These are phyloP conservation scores for Apiosordaria backusii DNA, from an alignment of 495 filamentous ascomycete genomes.

Conservation along the genomic window DNA sequence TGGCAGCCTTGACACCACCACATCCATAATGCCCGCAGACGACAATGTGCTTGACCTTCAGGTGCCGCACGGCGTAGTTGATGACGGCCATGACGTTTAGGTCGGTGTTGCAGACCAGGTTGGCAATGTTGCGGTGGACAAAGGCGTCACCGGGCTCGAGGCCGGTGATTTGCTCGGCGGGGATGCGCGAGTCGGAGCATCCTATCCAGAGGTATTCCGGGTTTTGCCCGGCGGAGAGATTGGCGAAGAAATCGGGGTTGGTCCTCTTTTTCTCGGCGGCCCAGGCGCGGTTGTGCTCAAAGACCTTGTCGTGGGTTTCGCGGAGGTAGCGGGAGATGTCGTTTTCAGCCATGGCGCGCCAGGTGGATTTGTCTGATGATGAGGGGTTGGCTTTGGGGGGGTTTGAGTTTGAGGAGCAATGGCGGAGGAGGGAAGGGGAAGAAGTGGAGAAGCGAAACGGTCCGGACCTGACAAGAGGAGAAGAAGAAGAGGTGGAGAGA, in stretches of 20 bases:
- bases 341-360: conserved; percentile 33
- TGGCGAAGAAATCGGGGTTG: conserved; percentile 55
- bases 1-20: conserved; percentile 60
- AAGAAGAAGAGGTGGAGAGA: background rate
- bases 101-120: conserved; percentile 56
- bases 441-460: background rate
- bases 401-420: background rate
- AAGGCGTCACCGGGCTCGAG: conserved; percentile 59
- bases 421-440: background rate
- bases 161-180: conserved; percentile 57
- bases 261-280: conserved; percentile 46
- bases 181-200: conserved; percentile 61
- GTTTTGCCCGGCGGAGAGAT: conserved; percentile 50
- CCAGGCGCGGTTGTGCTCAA: conserved; percentile 54
- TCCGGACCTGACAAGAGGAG: background rate
- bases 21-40: conserved; percentile 64
- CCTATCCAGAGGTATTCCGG: conserved; percentile 64
- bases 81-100: conserved; percentile 61
- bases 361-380: conserved; percentile 7
- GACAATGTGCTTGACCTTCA: conserved; percentile 61
- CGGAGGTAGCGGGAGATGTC: conserved; percentile 44
- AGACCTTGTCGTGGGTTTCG: conserved; percentile 51
- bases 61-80: conserved; percentile 56
- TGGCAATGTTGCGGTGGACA: conserved; percentile 63
- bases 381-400: background rate